Evolutionary conservation across 176 grass and related monocot species (phyloP), one percentile per base, ranked within the genome.

Genomic region (Aegilops umbellulata): DNA sequence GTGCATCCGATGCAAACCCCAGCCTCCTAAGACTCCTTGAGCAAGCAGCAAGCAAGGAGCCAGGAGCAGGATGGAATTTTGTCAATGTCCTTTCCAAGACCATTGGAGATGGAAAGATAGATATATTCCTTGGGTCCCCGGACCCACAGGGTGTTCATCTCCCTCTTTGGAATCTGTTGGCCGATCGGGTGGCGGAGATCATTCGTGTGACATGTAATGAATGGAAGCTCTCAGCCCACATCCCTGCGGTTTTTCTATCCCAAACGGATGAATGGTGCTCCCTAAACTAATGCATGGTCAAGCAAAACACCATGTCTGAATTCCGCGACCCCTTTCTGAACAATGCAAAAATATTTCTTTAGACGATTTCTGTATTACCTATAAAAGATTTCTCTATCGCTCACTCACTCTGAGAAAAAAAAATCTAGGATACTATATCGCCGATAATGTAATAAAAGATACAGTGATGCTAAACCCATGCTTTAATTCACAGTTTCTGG

Each of bases 101-200:
- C 83, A 76, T 81, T 89, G 88, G 88, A 89, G 83, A 85, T 81
- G 88, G 62, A 85, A 89, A 85, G 46, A 63, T 34, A 85, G 46
- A 85, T 85, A 85, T 81, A 89, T 89, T 81, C 88, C 61, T 81
- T 27, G 27, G 83, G 83, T 80, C 77, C 82, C 44, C 68, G 71
- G 32, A 2, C 17, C 16, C 51, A 47, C 42, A 25, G 26, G 44
- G 35, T 35, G 17, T 65, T 76, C 78, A 49, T 70, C 47, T 51
- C 22, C 14, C 62, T 76, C 82, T 76, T 89, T 27, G 22, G 88
- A 86, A 89, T 89, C 15, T 51, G 15, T 51, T 51, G 14, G 47
- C 1, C 47, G 47, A 51, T 1, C 13, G 26, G 22, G 32, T 76
- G 82, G 61, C 34, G 22, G 69, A 81, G 61, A 85, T 81, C 15